Conservation (phyloP, 768 basidiomycete species). For the Tricholoma bakamatsutake region DNA sequence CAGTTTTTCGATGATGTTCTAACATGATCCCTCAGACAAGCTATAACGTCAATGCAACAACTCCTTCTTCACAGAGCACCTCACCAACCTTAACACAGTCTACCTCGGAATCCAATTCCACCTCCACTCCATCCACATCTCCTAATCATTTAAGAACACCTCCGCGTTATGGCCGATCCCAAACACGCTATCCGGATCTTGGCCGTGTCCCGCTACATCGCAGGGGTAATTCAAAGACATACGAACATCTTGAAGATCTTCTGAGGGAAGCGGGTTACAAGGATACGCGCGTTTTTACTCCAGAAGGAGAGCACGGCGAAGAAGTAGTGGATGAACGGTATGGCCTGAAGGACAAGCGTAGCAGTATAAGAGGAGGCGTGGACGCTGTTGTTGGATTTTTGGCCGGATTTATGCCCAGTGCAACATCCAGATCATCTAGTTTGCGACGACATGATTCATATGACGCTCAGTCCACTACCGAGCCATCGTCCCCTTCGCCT, state of each 20-base stretch:
- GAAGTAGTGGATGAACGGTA: conserved; percentile 24
- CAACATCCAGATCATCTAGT: conserved; percentile 18
- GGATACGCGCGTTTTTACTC: conserved; percentile 86
- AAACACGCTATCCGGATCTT: conserved; percentile 53
- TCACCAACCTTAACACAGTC: conserved; percentile 37
- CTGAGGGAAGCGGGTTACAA: conserved; percentile 87
- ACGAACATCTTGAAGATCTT: conserved; percentile 81
- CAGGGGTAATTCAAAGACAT: conserved; percentile 73
- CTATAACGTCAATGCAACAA: conserved; percentile 21
- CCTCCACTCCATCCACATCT: conserved; percentile 34
- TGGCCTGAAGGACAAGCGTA: conserved; percentile 24
- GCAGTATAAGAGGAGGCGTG: conserved; percentile 45
- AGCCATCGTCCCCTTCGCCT: not conserved
- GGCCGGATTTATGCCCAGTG: conserved; percentile 51
- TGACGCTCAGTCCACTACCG: not conserved
- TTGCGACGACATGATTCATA: conserved; percentile 9
- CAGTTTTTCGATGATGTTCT: not conserved
- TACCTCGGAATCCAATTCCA: conserved; percentile 29
- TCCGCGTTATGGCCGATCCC: conserved; percentile 33
- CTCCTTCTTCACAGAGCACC: conserved; percentile 29
- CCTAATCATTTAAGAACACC: conserved; percentile 39
- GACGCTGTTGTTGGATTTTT: conserved; percentile 64
- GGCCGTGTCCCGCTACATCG: conserved; percentile 71
- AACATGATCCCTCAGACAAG: conserved; percentile 15
- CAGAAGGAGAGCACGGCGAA: conserved; percentile 56